A percentile compares a stretch with the other conserved stretches of the same genome.
phyloP scores from a whole-genome alignment of 2,329 filamentous ascomycete species.

The Coleophoma cylindrospora region DNA sequence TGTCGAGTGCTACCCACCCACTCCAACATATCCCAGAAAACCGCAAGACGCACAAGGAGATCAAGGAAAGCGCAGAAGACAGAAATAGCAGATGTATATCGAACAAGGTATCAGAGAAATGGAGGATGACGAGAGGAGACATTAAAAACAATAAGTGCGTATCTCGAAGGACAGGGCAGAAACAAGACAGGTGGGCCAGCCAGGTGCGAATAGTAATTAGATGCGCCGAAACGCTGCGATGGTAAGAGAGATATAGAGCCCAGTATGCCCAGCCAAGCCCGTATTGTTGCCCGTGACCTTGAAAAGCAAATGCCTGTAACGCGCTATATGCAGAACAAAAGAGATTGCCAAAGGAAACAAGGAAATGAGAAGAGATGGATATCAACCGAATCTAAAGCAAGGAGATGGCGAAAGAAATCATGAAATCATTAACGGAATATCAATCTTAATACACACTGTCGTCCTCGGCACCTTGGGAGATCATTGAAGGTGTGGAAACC shows the following conservation, averaged over 20 bases:
- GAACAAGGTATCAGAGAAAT: conserved; percentile 54
- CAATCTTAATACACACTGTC: conserved; percentile 59
- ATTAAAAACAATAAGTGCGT: conserved; percentile 11
- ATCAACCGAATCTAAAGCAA: conserved; percentile 22
- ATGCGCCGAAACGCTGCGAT: conserved; percentile 14
- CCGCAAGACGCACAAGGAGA: conserved; percentile 8
- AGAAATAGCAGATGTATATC: conserved; percentile 36
- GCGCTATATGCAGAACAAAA: conserved; percentile 29
- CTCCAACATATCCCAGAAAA: conserved; percentile 7
- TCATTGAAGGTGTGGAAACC: conserved; percentile 67
- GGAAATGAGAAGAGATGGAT: conserved; percentile 26
- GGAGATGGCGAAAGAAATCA: conserved; percentile 41
- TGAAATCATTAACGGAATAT: conserved; percentile 25
- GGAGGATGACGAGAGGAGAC: conserved; percentile 14
- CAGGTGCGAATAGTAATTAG: conserved; percentile 25
- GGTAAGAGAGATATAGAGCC: conserved; percentile 20
- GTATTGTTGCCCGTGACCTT: conserved; percentile 41
- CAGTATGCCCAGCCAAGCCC: conserved; percentile 31
- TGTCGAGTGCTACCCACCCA: background rate
- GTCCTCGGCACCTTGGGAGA: conserved; percentile 65
- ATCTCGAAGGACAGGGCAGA: conserved; percentile 25
- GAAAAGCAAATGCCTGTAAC: conserved; percentile 22
- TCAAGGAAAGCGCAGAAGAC: conserved; percentile 7
- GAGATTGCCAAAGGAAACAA: conserved; percentile 15
- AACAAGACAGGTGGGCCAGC: conserved; percentile 29